phyloP scores from a whole-genome alignment of 139 green algal genomes.

The Gonium pectorale region DNA sequence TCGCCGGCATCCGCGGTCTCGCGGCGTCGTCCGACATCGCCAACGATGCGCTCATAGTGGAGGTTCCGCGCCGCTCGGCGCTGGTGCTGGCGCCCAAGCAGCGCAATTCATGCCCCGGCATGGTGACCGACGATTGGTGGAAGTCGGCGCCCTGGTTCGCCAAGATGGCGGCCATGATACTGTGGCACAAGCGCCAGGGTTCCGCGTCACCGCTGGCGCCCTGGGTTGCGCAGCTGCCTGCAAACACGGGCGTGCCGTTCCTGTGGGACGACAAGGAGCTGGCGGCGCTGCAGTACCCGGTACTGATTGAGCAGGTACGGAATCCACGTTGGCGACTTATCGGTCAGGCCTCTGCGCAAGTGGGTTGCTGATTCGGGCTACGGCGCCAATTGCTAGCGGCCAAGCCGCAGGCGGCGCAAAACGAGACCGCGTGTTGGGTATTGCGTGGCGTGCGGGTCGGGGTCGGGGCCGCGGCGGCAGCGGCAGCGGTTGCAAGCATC shows the following conservation, averaged over 20 bases:
- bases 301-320: slow-evolving; percentile 65
- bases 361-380: too few species aligned
- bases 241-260: slow-evolving; percentile 70
- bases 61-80: slow-evolving; percentile 65
- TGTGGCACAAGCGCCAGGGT: slow-evolving; percentile 71
- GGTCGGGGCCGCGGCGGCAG: too few species aligned
- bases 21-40: slow-evolving; percentile 59
- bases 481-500: too few species aligned
- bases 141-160: slow-evolving; percentile 71
- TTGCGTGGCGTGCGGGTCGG: too few species aligned
- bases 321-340: too few species aligned
- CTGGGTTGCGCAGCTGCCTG: slow-evolving; percentile 81
- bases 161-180: slow-evolving; percentile 79
- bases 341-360: too few species aligned
- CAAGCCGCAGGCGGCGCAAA: too few species aligned
- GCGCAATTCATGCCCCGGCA: slow-evolving; percentile 63
- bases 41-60: slow-evolving; percentile 71
- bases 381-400: too few species aligned
- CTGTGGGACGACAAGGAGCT: slow-evolving; percentile 75
- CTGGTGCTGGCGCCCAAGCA: slow-evolving; percentile 75
- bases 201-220: slow-evolving; percentile 45
- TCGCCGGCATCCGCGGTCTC: slow-evolving; percentile 69
- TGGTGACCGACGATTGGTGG: slow-evolving; percentile 66
- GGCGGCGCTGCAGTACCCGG: slow-evolving; percentile 73
- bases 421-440: too few species aligned